Percentiles rank a stretch among this genome's conserved stretches.
Conservation (phyloP, 2,329 filamentous ascomycete species). For the Ophiocordyceps camponoti-floridani region DNA sequence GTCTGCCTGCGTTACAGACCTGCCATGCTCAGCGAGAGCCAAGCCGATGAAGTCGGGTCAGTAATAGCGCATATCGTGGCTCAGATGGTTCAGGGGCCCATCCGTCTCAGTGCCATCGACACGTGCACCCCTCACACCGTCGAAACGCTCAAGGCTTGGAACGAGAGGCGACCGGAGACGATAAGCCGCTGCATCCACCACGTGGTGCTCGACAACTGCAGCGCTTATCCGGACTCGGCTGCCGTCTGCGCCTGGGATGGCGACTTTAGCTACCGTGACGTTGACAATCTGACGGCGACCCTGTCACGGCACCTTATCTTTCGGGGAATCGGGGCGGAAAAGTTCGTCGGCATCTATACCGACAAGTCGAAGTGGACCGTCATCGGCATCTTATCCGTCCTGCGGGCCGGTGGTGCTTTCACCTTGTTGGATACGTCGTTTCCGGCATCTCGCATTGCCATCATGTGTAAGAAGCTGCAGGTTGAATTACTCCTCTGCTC, state of each 20-base stretch:
- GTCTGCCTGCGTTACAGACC: not conserved
- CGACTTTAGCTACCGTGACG: slow-evolving; percentile 10
- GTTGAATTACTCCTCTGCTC: not conserved
- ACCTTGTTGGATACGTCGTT: slow-evolving; percentile 10
- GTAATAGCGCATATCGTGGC: not conserved
- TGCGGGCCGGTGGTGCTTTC: slow-evolving; percentile 16
- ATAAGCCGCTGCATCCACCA: slow-evolving; percentile 8
- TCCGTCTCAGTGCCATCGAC: not conserved
- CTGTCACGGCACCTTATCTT: slow-evolving; percentile 7
- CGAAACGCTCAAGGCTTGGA: not conserved
- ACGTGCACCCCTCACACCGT: not conserved
- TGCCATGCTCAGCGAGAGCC: not conserved
- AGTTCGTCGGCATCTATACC: slow-evolving; percentile 13
- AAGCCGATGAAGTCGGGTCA: not conserved
- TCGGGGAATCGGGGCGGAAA: slow-evolving; percentile 8
- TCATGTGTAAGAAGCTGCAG: slow-evolving; percentile 3
- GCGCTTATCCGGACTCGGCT: slow-evolving; percentile 6
- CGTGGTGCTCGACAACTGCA: slow-evolving; percentile 8
- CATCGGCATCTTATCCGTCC: slow-evolving; percentile 12
- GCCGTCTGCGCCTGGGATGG: slow-evolving; percentile 15
- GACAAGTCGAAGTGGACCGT: slow-evolving; percentile 14
- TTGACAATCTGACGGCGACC: slow-evolving; percentile 8
- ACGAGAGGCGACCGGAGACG: not conserved
- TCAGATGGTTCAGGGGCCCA: not conserved
- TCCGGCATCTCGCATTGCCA: not conserved